Evolutionary conservation across 2,329 filamentous ascomycete genomes (phyloP), one percentile per base, ranked within the genome.

Genomic region (Epichloe gansuensis): DNA sequence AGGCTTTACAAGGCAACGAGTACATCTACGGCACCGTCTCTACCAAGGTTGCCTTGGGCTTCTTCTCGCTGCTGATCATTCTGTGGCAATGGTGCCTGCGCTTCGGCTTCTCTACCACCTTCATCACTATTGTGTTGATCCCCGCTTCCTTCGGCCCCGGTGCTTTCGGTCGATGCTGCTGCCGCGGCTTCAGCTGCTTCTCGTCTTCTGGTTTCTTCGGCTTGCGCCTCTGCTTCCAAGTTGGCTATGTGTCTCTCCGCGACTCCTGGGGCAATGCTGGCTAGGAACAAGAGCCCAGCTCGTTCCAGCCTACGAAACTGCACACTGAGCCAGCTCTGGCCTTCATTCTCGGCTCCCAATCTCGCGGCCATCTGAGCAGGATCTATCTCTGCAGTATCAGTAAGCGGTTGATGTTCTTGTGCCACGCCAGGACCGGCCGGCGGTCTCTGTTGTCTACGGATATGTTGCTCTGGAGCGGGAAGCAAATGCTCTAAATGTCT

Each of bases 221-320:
- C 70, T 48, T 73, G 68, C 41, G 72, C 74, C 52, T 77, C 73
- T 4, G 74, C 76, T 58, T 81, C 77, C 2, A 81, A 63, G 45
- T 77, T 73, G 25, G 75, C 77, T 55, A 85, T 83, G 56, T 85
- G 82, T 48, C 80, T 70, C 65, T 85, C 82, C 1, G 81, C 81
- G 25, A 85, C 75, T 9, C 82, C 82, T 1, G 82, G 82, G 2
- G 81, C 79, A 55, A 85, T 75, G 61, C 82, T 85, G 21, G 82
- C 82, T 23, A 85, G 68, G 60, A 85, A 85, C 25, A 85, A 69
- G 15, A 85, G 72, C 0, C 77, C 72, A 17, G 80, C 77, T 56
- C 82, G 75, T 65, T 85, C 81, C 6, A 80, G 60, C 11, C 78
- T 69, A 53, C 80, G 71, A 5, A 77, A 64, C 52, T 77, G 75